These are phyloP conservation scores for Suillus brevipes DNA, from an alignment of 768 basidiomycete species.

Conservation along the genomic window DNA sequence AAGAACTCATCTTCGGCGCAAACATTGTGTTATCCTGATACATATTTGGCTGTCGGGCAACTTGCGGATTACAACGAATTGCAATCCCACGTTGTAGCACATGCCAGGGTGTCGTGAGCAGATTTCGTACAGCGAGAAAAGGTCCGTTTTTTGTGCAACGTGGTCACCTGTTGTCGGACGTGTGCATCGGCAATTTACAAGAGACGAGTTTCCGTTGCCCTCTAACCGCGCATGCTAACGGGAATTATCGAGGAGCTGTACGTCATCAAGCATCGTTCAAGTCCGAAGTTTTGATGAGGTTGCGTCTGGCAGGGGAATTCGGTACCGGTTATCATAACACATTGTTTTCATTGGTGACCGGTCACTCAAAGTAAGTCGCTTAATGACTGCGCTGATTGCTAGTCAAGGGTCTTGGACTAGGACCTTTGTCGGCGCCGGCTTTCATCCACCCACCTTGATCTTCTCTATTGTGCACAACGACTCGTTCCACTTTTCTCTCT, in stretches of 20 bases:
- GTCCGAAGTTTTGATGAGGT: not conserved
- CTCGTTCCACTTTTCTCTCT: not conserved
- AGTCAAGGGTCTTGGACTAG: not conserved
- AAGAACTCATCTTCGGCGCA: not conserved
- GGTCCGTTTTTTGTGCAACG: not conserved
- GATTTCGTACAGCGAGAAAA: not conserved
- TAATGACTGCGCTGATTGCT: not conserved
- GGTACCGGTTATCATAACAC: not conserved
- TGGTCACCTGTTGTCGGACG: not conserved
- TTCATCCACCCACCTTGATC: not conserved
- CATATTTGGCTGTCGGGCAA: not conserved
- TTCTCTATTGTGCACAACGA: not conserved
- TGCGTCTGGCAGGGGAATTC: not conserved
- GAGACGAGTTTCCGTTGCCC: not conserved
- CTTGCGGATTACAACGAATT: not conserved
- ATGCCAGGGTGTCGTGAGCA: not conserved
- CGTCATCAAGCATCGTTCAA: not conserved
- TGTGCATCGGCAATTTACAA: not conserved
- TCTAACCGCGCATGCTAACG: not conserved
- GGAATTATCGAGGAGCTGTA: not conserved
- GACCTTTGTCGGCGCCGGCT: constrained; percentile 2
- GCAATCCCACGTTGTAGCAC: not conserved
- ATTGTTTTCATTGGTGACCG: not conserved
- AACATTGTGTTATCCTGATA: not conserved
- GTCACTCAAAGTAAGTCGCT: not conserved